These are phyloP conservation scores for Fraxinus quadrangulata DNA, from an alignment of 257 asterid genomes.

Conservation along the genomic window DNA sequence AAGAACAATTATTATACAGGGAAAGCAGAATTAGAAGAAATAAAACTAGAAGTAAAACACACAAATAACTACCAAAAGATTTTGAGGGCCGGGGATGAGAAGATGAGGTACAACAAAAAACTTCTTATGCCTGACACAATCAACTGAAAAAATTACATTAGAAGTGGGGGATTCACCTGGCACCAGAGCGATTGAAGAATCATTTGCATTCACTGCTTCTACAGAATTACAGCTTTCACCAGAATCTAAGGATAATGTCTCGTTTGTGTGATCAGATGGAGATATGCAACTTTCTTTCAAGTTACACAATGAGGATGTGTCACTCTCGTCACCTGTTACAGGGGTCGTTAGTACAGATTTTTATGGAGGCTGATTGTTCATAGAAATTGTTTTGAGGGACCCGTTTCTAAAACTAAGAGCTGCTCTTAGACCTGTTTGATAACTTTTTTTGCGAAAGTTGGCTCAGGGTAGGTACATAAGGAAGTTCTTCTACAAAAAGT, in stretches of 20 bases:
- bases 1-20: too few species aligned
- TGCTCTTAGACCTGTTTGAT: too few species aligned
- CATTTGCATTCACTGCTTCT: too few species aligned
- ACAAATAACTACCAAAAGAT: conserved; percentile 30
- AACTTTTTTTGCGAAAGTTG: too few species aligned
- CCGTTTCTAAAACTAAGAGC: too few species aligned
- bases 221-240: too few species aligned
- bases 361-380: conserved; percentile 28
- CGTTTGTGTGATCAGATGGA: too few species aligned
- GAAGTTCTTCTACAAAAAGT: too few species aligned
- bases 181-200: conserved; percentile 2
- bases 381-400: conserved; percentile 25
- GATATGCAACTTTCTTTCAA: conserved; percentile 22
- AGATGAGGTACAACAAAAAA: conserved; percentile 27
- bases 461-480: too few species aligned
- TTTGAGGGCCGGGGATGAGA: conserved; percentile 23
- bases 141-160: conserved; percentile 26
- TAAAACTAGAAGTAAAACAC: neutral
- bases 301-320: conserved; percentile 24
- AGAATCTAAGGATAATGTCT: too few species aligned
- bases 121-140: conserved; percentile 29
- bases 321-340: conserved; percentile 30
- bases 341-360: conserved; percentile 19
- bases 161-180: conserved; percentile 28
- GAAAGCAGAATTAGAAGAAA: conserved; percentile 1